These are phyloP conservation scores for Paramyrothecium roridum DNA, from an alignment of 2,329 filamentous ascomycete genomes.

Conservation along the genomic window DNA sequence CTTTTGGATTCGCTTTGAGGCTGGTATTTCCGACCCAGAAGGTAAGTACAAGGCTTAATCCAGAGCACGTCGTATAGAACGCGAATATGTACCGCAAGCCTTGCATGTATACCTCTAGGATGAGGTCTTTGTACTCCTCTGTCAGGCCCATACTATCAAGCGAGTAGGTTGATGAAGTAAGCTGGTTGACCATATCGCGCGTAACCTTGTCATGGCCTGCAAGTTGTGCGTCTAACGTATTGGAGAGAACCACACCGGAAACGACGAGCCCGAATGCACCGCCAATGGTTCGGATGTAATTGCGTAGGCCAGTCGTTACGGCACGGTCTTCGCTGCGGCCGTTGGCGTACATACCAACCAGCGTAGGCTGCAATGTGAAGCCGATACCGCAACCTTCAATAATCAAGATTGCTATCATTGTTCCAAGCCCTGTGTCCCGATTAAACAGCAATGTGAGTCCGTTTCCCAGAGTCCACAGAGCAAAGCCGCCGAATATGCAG, in stretches of 20 bases:
- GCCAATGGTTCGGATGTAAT: slow-evolving; percentile 29
- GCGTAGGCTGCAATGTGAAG: slow-evolving; percentile 30
- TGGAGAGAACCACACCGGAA: slow-evolving; percentile 29
- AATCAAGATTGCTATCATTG: slow-evolving; percentile 25
- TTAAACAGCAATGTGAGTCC: slow-evolving; percentile 24
- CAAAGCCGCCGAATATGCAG: slow-evolving; percentile 26
- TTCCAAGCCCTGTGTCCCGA: slow-evolving; percentile 17
- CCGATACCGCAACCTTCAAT: slow-evolving; percentile 31
- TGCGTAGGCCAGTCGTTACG: slow-evolving; percentile 33
- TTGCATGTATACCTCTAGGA: slow-evolving; percentile 23
- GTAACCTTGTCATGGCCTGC: not conserved
- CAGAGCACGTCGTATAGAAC: slow-evolving; percentile 16
- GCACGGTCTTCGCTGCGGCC: slow-evolving; percentile 29
- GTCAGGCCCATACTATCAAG: slow-evolving; percentile 13
- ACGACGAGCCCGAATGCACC: slow-evolving; percentile 4
- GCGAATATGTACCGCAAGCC: slow-evolving; percentile 23
- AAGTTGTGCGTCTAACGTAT: slow-evolving; percentile 13
- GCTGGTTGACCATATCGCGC: slow-evolving; percentile 11
- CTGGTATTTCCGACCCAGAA: slow-evolving; percentile 16
- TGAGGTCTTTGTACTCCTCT: slow-evolving; percentile 8
- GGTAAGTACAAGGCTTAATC: slow-evolving; percentile 10
- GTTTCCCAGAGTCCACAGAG: slow-evolving; percentile 31
- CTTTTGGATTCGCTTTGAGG: slow-evolving; percentile 9
- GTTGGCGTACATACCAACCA: slow-evolving; percentile 34
- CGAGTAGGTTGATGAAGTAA: slow-evolving; percentile 19